Evolutionary conservation across 2,329 filamentous ascomycete species (phyloP).

Genomic region (Neonectria ditissima): DNA sequence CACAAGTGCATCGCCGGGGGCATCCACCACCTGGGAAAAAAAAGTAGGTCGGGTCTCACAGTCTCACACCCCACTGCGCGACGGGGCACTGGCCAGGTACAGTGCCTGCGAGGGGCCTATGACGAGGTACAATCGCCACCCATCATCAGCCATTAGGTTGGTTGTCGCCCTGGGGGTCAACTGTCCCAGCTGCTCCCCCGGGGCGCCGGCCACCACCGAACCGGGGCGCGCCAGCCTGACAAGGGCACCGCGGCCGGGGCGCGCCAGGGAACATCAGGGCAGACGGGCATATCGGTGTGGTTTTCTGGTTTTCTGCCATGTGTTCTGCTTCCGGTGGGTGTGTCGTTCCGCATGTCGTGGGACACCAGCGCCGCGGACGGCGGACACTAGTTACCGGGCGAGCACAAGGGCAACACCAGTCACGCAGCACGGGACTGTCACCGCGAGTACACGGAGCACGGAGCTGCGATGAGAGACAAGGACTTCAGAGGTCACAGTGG

Average conservation of each 20-base stretch:
- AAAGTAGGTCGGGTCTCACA: background rate
- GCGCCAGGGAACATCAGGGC: slow-evolving; percentile 2
- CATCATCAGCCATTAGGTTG: background rate
- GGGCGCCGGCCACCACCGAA: slow-evolving; percentile 5
- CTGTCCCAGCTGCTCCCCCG: background rate
- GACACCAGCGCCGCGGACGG: slow-evolving; percentile 16
- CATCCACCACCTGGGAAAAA: slow-evolving; percentile 5
- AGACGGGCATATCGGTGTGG: slow-evolving; percentile 20
- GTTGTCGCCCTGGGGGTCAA: background rate
- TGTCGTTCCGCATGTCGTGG: slow-evolving; percentile 15
- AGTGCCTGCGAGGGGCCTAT: background rate
- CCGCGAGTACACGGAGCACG: background rate
- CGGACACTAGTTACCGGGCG: slow-evolving; percentile 22
- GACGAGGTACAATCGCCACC: slow-evolving; percentile 8
- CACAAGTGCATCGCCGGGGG: slow-evolving; percentile 24
- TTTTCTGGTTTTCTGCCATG: slow-evolving; percentile 3
- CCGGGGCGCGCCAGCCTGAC: background rate
- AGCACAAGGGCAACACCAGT: background rate
- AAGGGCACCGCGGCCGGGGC: background rate
- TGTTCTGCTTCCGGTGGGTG: slow-evolving; percentile 8
- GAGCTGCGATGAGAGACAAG: background rate
- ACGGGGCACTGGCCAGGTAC: background rate
- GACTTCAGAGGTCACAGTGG: background rate
- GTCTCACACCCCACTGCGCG: slow-evolving; percentile 3
- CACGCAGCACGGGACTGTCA: background rate